Conservation (phyloP, 305 asterid species). For the Fraxinus angustifolia region DNA sequence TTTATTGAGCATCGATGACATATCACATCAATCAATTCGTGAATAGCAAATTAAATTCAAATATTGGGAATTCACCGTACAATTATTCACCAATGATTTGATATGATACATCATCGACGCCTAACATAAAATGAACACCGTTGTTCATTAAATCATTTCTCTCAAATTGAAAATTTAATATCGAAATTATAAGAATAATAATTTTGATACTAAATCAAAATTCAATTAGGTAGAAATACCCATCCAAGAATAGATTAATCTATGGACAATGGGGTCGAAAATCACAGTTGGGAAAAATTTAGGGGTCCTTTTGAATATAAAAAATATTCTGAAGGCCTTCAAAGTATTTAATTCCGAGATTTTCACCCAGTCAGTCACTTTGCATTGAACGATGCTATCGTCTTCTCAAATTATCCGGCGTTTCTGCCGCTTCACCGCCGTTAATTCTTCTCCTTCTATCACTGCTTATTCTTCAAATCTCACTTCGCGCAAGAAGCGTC, state of each 20-base stretch:
- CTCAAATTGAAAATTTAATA: not conserved
- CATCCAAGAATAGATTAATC: not conserved
- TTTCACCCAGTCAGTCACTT: not conserved
- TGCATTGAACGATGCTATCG: constrained; percentile 37
- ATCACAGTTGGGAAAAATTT: not conserved
- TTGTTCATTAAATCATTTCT: not conserved
- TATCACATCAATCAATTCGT: not conserved
- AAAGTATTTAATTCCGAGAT: not conserved
- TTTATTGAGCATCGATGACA: not conserved
- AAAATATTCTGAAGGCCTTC: not conserved
- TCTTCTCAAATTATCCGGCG: constrained; percentile 77
- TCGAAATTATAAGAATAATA: not conserved
- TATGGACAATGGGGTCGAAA: not conserved
- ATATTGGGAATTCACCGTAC: not conserved
- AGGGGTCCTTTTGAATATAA: not conserved
- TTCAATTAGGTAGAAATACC: not conserved
- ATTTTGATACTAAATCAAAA: not conserved
- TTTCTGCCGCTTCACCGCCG: constrained; percentile 57
- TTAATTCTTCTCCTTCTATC: constrained; percentile 42
- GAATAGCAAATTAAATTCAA: not conserved
- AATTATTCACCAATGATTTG: not conserved
- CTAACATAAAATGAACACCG: not conserved
- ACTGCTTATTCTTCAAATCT: constrained; percentile 21
- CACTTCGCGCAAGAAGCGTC: constrained; percentile 57
- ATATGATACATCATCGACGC: not conserved